Conservation (phyloP, 148 eudicot species). For the Camellia japonica region DNA sequence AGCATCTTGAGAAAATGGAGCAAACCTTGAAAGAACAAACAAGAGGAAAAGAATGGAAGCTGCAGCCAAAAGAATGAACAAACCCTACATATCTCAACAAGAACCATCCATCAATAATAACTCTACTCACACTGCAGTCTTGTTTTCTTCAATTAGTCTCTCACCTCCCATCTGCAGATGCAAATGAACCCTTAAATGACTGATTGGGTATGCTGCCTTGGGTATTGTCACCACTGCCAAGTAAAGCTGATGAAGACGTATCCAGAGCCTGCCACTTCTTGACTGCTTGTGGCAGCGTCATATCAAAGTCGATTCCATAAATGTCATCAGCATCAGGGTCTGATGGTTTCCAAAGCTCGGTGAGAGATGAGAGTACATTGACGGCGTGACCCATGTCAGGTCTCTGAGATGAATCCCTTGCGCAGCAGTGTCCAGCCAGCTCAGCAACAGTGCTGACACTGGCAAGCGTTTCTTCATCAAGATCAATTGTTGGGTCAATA, state of each 20-base stretch:
- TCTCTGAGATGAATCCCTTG: constrained; percentile 40
- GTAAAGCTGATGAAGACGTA: constrained; percentile 36
- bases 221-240: constrained; percentile 61
- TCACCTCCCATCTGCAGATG: constrained; percentile 69
- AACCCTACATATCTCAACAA: background rate
- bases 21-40: too few species aligned
- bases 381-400: constrained; percentile 46
- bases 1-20: too few species aligned
- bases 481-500: constrained; percentile 27
- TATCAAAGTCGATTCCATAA: constrained; percentile 51
- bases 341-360: constrained; percentile 40
- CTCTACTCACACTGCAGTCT: background rate
- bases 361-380: constrained; percentile 38
- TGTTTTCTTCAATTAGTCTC: constrained; percentile 10
- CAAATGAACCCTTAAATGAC: constrained; percentile 60
- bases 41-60: too few species aligned
- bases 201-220: constrained; percentile 52
- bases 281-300: constrained; percentile 57
- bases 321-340: constrained; percentile 24
- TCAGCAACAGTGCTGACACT: constrained; percentile 36
- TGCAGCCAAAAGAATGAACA: background rate
- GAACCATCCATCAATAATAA: background rate
- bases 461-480: constrained; percentile 26
- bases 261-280: constrained; percentile 71
- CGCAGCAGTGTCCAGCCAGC: constrained; percentile 46